Conservation (phyloP, 768 basidiomycete species). For the Coprinellus micaceus region DNA sequence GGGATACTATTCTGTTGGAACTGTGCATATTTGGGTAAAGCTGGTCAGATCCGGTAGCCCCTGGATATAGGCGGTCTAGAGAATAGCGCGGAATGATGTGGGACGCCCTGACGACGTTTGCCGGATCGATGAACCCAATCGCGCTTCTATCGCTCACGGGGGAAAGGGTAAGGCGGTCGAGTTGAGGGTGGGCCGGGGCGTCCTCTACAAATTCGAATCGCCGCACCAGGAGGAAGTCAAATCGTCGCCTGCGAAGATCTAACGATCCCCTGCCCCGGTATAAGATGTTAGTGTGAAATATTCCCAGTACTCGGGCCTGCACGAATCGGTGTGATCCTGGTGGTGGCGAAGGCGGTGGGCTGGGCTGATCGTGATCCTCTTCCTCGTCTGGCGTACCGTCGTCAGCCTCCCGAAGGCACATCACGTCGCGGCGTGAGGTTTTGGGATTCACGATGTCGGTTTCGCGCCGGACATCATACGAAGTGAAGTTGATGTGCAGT, state of each 20-base stretch:
- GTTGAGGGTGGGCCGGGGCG: neutral
- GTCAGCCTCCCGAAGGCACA: neutral
- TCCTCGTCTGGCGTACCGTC: neutral
- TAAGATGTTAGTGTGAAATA: neutral
- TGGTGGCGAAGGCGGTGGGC: too few relatives aligned
- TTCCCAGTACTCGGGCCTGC: neutral
- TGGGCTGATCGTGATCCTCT: too few relatives aligned
- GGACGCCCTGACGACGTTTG: too few relatives aligned
- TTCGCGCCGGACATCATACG: neutral
- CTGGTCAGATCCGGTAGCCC: too few relatives aligned
- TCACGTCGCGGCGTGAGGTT: neutral
- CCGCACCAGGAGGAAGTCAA: neutral
- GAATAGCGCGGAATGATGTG: too few relatives aligned
- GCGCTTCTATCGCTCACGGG: neutral
- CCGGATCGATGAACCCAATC: neutral
- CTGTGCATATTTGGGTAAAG: too few relatives aligned
- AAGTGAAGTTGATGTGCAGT: neutral
- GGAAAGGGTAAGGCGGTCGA: neutral
- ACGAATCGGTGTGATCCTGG: neutral
- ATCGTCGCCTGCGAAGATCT: neutral
- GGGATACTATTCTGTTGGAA: too few relatives aligned
- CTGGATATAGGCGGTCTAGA: too few relatives aligned
- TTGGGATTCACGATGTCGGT: neutral
- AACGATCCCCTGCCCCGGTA: neutral
- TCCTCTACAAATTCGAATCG: neutral